A percentile compares a stretch with the other conserved stretches of the same genome.
phyloP scores from a whole-genome alignment of 2,329 filamentous ascomycete genomes.

The Fusarium tuaranense region DNA sequence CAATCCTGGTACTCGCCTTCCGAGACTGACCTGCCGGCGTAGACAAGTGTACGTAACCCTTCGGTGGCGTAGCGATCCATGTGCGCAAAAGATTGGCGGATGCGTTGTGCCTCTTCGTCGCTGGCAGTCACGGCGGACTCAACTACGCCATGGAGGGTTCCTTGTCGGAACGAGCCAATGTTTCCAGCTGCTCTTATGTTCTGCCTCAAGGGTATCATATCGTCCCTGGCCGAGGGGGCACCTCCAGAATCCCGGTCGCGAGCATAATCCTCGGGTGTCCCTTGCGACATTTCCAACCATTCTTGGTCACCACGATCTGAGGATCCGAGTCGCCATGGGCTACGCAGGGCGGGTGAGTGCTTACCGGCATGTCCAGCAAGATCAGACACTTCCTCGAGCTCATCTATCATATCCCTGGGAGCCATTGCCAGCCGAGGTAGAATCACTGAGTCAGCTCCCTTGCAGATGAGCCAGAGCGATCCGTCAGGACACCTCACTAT shows the following conservation, averaged over 20 bases:
- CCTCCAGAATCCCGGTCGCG: not conserved
- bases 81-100: not conserved
- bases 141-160: not conserved
- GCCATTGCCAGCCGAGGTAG: conserved; percentile 70
- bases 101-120: not conserved
- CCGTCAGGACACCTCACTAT: conserved; percentile 84
- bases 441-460: conserved; percentile 87
- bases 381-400: not conserved
- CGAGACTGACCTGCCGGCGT: not conserved
- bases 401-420: not conserved
- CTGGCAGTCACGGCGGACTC: not conserved
- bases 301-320: not conserved
- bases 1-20: not conserved
- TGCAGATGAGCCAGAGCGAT: conserved; percentile 84
- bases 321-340: not conserved
- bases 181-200: not conserved
- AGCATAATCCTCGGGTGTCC: too few species aligned
- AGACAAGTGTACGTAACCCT: not conserved
- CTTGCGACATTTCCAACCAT: not conserved
- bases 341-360: not conserved
- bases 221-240: not conserved
- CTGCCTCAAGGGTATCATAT: not conserved
- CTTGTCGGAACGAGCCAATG: not conserved
- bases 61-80: not conserved
- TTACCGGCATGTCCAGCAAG: not conserved